Evolutionary conservation across 208 protist genomes (phyloP).

Genomic region (Herpetomonas samuelpessoai): DNA sequence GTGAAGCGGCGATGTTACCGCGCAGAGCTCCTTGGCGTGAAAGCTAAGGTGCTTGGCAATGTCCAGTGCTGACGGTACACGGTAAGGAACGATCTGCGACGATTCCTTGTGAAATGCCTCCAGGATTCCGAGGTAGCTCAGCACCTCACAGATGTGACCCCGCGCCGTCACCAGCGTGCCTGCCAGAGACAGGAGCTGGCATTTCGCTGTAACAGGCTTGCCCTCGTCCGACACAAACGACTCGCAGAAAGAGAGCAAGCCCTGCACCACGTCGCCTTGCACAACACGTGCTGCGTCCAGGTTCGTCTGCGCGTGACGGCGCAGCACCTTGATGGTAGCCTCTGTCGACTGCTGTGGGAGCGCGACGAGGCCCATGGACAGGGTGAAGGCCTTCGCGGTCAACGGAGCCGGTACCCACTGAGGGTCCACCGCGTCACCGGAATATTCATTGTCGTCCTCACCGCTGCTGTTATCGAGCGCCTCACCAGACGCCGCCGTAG

Average conservation of each 20-base stretch:
- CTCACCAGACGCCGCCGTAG: neutral
- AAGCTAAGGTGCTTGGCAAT: slow-evolving; percentile 51
- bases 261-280: slow-evolving; percentile 20
- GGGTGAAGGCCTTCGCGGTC: slow-evolving; percentile 6
- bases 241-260: slow-evolving; percentile 25
- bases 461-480: neutral
- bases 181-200: slow-evolving; percentile 45
- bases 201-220: slow-evolving; percentile 21
- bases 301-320: slow-evolving; percentile 20
- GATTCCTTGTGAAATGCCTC: slow-evolving; percentile 33
- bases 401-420: neutral
- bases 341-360: slow-evolving; percentile 8
- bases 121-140: slow-evolving; percentile 57
- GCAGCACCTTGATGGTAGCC: slow-evolving; percentile 22
- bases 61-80: slow-evolving; percentile 39
- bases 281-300: slow-evolving; percentile 26
- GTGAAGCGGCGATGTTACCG: slow-evolving; percentile 64
- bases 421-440: neutral
- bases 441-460: neutral
- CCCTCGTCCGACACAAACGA: slow-evolving; percentile 19
- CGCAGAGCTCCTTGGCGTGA: slow-evolving; percentile 21
- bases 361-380: slow-evolving; percentile 15
- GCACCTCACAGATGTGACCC: slow-evolving; percentile 50
- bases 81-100: slow-evolving; percentile 25
- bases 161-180: slow-evolving; percentile 59